Percentiles rank a stretch among this genome's conserved stretches.
phyloP scores from a whole-genome alignment of 306 rosid species.

The Ziziphus jujuba region DNA sequence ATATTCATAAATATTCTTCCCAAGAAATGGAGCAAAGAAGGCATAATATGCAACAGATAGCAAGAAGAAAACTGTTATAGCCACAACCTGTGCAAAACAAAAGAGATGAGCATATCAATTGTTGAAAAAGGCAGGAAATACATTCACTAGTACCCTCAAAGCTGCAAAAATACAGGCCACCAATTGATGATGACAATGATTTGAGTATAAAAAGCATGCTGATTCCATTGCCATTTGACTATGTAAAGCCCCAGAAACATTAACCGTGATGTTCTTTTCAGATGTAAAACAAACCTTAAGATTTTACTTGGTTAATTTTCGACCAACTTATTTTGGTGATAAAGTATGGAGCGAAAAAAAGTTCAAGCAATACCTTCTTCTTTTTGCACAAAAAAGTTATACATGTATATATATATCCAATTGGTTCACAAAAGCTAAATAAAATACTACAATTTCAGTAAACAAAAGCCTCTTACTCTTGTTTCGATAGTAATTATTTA shows the following conservation, averaged over 20 bases:
- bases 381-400: not conserved
- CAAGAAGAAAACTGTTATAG: conserved; percentile 75
- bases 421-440: not conserved
- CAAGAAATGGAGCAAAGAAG: conserved; percentile 79
- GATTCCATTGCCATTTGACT: not conserved
- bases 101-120: conserved; percentile 12
- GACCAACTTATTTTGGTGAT: not conserved
- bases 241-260: not conserved
- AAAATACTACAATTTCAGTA: not conserved
- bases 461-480: not conserved
- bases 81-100: conserved; percentile 65
- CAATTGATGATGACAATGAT: not conserved
- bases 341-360: not conserved
- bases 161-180: conserved; percentile 9
- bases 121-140: conserved; percentile 5
- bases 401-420: not conserved
- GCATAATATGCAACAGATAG: conserved; percentile 76
- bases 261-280: not conserved
- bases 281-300: not conserved
- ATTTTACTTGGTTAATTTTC: no score
- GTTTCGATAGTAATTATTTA: no score
- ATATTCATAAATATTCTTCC: conserved; percentile 49
- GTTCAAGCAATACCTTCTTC: no score
- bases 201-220: not conserved
- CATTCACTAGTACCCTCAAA: conserved; percentile 6